Evolutionary conservation across 164 flowering plant species (phyloP).

Genomic region (Chimonanthus praecox): DNA sequence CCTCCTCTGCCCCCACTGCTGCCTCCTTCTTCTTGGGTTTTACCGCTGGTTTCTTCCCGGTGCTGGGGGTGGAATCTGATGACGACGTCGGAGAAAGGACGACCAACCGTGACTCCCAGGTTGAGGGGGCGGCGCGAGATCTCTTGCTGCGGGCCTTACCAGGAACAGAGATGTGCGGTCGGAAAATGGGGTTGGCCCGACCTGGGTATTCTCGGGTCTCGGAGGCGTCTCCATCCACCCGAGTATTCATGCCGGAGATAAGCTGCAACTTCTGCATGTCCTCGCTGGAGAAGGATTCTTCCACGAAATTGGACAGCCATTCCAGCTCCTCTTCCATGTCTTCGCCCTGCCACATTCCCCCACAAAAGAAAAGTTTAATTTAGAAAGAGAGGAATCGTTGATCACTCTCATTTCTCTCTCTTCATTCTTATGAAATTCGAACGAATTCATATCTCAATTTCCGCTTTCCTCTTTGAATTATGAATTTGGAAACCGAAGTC

Average conservation of each 20-base stretch:
- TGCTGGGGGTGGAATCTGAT: conserved; percentile 8
- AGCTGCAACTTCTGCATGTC: conserved; percentile 52
- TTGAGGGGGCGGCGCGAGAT: conserved; percentile 58
- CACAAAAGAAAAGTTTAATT: neutral
- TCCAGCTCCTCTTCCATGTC: conserved; percentile 86
- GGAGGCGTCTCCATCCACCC: conserved; percentile 15
- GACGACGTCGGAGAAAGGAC: conserved; percentile 39
- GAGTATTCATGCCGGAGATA: conserved; percentile 37
- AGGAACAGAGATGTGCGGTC: conserved; percentile 54
- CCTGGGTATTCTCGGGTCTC: conserved; percentile 14
- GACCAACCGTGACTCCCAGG: conserved; percentile 73
- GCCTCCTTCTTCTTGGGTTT: conserved; percentile 27
- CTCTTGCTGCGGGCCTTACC: conserved; percentile 91
- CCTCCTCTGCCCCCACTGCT: conserved; percentile 4
- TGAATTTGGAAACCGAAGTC: neutral
- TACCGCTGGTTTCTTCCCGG: conserved; percentile 14
- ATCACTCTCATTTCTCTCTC: neutral
- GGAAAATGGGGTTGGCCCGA: conserved; percentile 30
- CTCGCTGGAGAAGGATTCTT: conserved; percentile 78
- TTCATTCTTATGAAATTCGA: no score
- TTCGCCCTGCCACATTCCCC: conserved; percentile 48
- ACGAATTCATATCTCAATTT: no score
- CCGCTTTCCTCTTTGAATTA: no score
- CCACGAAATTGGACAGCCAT: conserved; percentile 93
- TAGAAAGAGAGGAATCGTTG: neutral